Base-by-base conservation (phyloP, 2,329 filamentous ascomycete genomes). In the Dendrostoma leiphaemia region DNA sequence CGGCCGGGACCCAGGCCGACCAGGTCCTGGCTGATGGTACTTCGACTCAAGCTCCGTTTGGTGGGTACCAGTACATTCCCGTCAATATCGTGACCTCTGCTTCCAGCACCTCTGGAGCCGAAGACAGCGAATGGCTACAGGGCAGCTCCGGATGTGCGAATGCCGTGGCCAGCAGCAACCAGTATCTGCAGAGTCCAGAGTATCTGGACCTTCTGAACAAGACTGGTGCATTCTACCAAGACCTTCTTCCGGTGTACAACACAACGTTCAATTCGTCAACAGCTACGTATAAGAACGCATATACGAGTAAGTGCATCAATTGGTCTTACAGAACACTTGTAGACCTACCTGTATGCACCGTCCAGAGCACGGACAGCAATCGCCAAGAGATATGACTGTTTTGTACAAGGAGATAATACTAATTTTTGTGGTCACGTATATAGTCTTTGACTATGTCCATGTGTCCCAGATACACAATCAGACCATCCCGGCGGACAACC, bases 31-130 rank as follows among this genome's bases (percentile, higher is more conserved):
- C 82, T 63, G 91, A 96, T 69, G 88, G 88, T 47, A 82, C 81
- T 21, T 74, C 71, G 4, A 75, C 92, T 12, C 73, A 83, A 54
- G 75, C 84, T 1, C 91, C 92, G 0, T 73, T 96, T 65, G 77
- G 83, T 57, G 91, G 91, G 24, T 96, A 91, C 68, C 92, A 97
- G 71, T 82, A 94, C 58, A 87, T 96, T 61, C 89, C 90, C 17
- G 76, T 97, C 52, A 81, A 85, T 56, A 74, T 81, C 3, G 77
- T 88, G 26, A 68, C 75, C 3, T 77, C 75, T 2, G 83, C 68
- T 9, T 78, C 81, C 13, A 79, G 84, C 51, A 72, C 76, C 23
- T 71, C 75, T 6, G 80, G 83, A 61, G 74, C 79, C 2, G 81
- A 85, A 70, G 76, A 75, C 63, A 79, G 67, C 52, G 76, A 72